Base-by-base conservation (phyloP, 805 yeast species). In the Wickerhamiella nectarea region DNA sequence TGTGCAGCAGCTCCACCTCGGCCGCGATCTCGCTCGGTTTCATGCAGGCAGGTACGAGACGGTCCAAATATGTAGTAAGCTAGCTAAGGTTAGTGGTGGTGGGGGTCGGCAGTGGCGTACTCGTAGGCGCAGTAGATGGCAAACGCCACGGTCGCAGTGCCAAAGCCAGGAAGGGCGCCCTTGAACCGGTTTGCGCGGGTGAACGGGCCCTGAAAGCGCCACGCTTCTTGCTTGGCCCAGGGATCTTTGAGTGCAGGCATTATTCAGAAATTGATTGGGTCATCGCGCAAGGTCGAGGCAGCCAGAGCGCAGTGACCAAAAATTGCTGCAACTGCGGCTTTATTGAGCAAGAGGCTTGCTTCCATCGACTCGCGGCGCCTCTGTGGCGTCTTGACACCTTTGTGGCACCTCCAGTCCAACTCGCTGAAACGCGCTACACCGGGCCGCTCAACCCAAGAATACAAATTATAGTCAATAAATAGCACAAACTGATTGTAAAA, bases 191-290 rank as follows among this genome's bases (percentile, higher is more conserved):
- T 75, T 40, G 65, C 63, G 53, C 84, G 75, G 43, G 81, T 70
- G 66, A 84, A 84, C 43, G 77, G 82, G 47, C 91, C 93, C 56
- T 76, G 78, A 64, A 76, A 80, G 70, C 94, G 78, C 94, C 94
- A 83, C 38, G 93, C 91, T 60, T 83, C 94, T 71, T 68, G 60
- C 56, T 64, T 60, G 38, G 73, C 73, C 74, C 75, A 70, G 14
- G 41, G 47, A 22, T 39, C 47, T 29, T 44, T 44, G n/a, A 28
- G 29, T 15, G 31, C 31, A 36, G 38, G 20, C 22, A 20, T 28
- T 25, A 11, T 25, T 7, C 15, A 12, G n/a, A 28, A 8, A 12
- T 11, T 28, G 31, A 28, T 28, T 28, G 31, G 31, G 8, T 21
- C 24, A 21, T 5, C 24, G n/a, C n/a, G n/a, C n/a, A n/a, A n/a